Evolutionary conservation across 2,329 filamentous ascomycete species (phyloP), one percentile per base, ranked within the genome.

Genomic region (Fusarium luffae): DNA sequence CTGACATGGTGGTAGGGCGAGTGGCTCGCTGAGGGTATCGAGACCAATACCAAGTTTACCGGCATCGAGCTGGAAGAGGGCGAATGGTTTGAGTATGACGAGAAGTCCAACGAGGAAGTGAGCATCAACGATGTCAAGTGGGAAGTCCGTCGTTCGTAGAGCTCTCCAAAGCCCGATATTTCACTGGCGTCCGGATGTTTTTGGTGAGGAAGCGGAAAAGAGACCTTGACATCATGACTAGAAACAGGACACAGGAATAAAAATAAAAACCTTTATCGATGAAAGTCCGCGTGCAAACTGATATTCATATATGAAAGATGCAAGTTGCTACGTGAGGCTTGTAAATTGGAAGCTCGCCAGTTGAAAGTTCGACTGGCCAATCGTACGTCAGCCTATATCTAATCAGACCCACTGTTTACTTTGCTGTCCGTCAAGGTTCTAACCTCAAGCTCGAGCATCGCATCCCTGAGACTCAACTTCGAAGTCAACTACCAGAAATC

Each of bases 11-110:
- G 14, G 32, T 18, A 97, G 92, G 96, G 96, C 14, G 92, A 97
- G 50, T 99, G 94, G 92, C 84, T 95, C 59, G 94, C 92, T 0
- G 93, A 92, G 48, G 96, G 94, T 5, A 64, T 86, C 18, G 94
- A 98, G 19, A 94, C 93, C 0, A 86, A 85, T 12, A 96, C 92
- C 42, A 92, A 93, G 75, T 99, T 99, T 76, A 85, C 88, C 0
- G 89, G 82, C 7, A 92, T 98, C 56, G 94, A 98, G 72, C 82
- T 99, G 58, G 84, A 85, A 0, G 96, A 99, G 28, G 95, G 93
- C 27, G 96, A 99, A 75, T 99, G 96, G 96, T 99, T 92, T 80
- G 95, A 98, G 74, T 99, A 98, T 76, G 94, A 98, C 73, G 94
- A 98, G 82, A 98, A 98, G 84, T 87, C 93, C 1, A 87, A 91